A percentile compares a stretch with the other conserved stretches of the same genome.
Conservation (phyloP, 495 filamentous ascomycete species). For the Talaromyces ruber region DNA sequence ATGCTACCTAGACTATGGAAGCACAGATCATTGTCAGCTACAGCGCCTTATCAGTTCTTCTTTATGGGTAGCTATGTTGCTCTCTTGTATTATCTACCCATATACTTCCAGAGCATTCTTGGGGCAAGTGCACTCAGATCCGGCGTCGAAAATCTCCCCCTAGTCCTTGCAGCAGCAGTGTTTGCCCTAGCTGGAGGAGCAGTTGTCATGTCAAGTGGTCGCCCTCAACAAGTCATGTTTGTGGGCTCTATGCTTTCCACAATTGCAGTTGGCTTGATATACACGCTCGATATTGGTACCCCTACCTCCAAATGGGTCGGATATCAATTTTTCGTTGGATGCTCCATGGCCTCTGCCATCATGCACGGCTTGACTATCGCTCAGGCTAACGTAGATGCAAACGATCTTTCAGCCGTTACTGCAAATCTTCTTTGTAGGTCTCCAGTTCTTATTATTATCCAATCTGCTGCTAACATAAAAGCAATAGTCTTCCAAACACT, state of each 20-base stretch:
- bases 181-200: slow-evolving; percentile 23
- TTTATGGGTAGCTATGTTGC: slow-evolving; percentile 36
- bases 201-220: slow-evolving; percentile 19
- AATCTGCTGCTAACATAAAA: too few relatives aligned
- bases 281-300: slow-evolving; percentile 36
- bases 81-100: slow-evolving; percentile 50
- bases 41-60: slow-evolving; percentile 25
- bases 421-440: not conserved
- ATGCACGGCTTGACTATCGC: slow-evolving; percentile 1
- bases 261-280: slow-evolving; percentile 41
- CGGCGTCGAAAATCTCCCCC: slow-evolving; percentile 44
- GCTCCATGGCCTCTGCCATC: slow-evolving; percentile 19
- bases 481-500: slow-evolving; percentile 27
- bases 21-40: slow-evolving; percentile 31
- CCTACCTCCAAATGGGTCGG: slow-evolving; percentile 41
- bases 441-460: not conserved
- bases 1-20: slow-evolving; percentile 28
- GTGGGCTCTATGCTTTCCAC: slow-evolving; percentile 15
- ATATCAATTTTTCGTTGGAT: slow-evolving; percentile 47
- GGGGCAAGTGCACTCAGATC: slow-evolving; percentile 32
- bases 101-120: slow-evolving; percentile 53
- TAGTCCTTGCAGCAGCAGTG: slow-evolving; percentile 31
- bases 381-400: slow-evolving; percentile 10
- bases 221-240: slow-evolving; percentile 27
- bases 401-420: slow-evolving; percentile 4